Conservation (phyloP, 345 rosid species). For the Barbarea vulgaris region DNA sequence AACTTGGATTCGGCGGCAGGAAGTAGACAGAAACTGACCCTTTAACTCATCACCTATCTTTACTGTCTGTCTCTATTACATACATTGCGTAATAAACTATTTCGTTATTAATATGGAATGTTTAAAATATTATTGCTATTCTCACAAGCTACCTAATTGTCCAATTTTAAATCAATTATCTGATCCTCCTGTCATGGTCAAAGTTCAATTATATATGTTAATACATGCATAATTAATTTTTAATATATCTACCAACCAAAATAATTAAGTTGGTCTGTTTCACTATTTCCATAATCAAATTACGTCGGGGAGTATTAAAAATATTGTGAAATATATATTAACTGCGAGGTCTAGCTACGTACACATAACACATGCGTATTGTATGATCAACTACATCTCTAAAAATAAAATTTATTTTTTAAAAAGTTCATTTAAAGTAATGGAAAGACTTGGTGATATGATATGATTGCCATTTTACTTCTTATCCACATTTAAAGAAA, state of each 20-base stretch:
- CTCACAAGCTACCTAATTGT: slow-evolving; percentile 34
- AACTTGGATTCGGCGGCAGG: slow-evolving; percentile 43
- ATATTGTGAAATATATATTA: neutral
- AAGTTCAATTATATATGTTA: neutral
- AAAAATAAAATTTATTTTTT: neutral
- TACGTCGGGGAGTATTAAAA: neutral
- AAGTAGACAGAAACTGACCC: slow-evolving; percentile 42
- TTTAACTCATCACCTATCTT: slow-evolving; percentile 28
- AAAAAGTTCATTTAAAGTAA: slow-evolving; percentile 10
- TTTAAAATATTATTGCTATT: neutral
- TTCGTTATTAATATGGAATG: neutral
- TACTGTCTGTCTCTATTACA: slow-evolving; percentile 36
- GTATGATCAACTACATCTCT: slow-evolving; percentile 2
- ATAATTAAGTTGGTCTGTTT: neutral
- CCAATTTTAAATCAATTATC: neutral
- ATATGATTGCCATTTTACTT: slow-evolving; percentile 40
- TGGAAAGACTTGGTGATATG: slow-evolving; percentile 43
- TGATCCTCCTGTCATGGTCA: slow-evolving; percentile 21
- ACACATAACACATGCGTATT: slow-evolving; percentile 31
- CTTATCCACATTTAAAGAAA: slow-evolving; percentile 55
- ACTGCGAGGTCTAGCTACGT: slow-evolving; percentile 10
- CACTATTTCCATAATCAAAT: neutral
- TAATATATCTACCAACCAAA: neutral
- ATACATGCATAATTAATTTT: neutral
- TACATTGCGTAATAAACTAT: slow-evolving; percentile 34